phyloP scores from a whole-genome alignment of 78 protist genomes.

The slime mould (Dictyostelium discoideum) region DNA sequence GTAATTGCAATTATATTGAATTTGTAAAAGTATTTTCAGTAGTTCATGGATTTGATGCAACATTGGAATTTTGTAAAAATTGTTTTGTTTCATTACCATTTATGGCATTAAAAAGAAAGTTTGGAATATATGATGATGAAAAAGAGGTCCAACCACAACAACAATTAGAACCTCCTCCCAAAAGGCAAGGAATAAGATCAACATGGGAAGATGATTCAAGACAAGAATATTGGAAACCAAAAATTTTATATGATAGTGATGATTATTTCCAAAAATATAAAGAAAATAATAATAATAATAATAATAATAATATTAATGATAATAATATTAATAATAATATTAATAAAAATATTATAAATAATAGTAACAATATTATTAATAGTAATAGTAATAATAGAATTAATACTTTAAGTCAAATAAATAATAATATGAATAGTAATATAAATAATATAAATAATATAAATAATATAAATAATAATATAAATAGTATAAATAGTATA shows the following conservation, averaged over 20 bases:
- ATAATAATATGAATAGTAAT: too few relatives aligned
- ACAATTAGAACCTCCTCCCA: not conserved
- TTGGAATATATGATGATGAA: not conserved
- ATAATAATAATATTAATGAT: not conserved
- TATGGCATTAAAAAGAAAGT: constrained; percentile 5
- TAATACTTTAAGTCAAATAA: not conserved
- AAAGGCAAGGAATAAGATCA: constrained; percentile 34
- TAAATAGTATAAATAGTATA: too few relatives aligned
- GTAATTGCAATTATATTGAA: constrained; percentile 59
- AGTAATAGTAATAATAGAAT: not conserved
- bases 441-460: too few relatives aligned
- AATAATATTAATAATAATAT: not conserved
- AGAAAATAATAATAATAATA: not conserved
- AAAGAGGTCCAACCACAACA: not conserved
- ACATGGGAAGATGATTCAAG: constrained; percentile 55
- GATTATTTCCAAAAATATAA: not conserved
- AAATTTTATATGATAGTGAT: constrained; percentile 36
- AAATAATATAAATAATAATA: too few relatives aligned
- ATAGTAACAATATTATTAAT: not conserved
- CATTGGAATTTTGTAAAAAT: constrained; percentile 55
- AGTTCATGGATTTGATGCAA: constrained; percentile 73
- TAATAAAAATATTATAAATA: not conserved
- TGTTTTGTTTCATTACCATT: constrained; percentile 47
- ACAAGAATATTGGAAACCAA: constrained; percentile 2
- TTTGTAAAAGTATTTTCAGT: constrained; percentile 73